Evolutionary conservation across 2,329 filamentous ascomycete genomes (phyloP).

Genomic region (Cytospora leucostoma): DNA sequence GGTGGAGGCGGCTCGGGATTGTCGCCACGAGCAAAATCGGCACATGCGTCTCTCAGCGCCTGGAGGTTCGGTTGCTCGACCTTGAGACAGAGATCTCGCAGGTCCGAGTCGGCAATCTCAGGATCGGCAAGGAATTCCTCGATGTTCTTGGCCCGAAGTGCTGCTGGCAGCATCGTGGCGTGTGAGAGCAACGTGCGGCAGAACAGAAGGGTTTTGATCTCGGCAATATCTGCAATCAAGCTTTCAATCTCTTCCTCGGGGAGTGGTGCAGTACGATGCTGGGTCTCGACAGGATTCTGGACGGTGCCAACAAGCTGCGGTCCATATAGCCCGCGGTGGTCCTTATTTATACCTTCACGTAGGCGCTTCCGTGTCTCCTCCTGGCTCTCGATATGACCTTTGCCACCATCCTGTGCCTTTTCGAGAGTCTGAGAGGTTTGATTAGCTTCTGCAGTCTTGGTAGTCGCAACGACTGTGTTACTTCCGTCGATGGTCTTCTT

Average conservation of each 20-base stretch:
- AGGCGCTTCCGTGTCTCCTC: slow-evolving; percentile 43
- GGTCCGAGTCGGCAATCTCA: slow-evolving; percentile 44
- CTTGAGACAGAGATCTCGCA: slow-evolving; percentile 50
- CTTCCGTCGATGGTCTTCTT: neutral
- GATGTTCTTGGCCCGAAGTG: slow-evolving; percentile 45
- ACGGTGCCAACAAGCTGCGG: slow-evolving; percentile 38
- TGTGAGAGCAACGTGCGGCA: slow-evolving; percentile 50
- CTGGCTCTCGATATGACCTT: slow-evolving; percentile 45
- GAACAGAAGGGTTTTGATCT: slow-evolving; percentile 52
- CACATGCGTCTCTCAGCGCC: slow-evolving; percentile 52
- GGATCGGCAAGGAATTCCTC: slow-evolving; percentile 47
- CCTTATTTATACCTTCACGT: slow-evolving; percentile 41
- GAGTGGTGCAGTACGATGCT: slow-evolving; percentile 40
- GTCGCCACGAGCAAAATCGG: slow-evolving; percentile 47
- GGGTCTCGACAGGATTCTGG: slow-evolving; percentile 35
- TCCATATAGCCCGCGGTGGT: slow-evolving; percentile 37
- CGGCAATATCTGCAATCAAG: slow-evolving; percentile 46
- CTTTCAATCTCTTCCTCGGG: slow-evolving; percentile 45
- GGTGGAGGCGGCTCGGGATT: slow-evolving; percentile 29
- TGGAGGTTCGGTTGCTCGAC: slow-evolving; percentile 50
- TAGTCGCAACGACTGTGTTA: neutral
- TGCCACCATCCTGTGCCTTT: slow-evolving; percentile 35
- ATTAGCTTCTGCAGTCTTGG: slow-evolving; percentile 33
- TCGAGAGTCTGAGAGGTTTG: slow-evolving; percentile 24
- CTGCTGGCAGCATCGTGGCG: slow-evolving; percentile 46